Base-by-base conservation (phyloP, 2,329 filamentous ascomycete species). In the Talaromyces sp. region DNA sequence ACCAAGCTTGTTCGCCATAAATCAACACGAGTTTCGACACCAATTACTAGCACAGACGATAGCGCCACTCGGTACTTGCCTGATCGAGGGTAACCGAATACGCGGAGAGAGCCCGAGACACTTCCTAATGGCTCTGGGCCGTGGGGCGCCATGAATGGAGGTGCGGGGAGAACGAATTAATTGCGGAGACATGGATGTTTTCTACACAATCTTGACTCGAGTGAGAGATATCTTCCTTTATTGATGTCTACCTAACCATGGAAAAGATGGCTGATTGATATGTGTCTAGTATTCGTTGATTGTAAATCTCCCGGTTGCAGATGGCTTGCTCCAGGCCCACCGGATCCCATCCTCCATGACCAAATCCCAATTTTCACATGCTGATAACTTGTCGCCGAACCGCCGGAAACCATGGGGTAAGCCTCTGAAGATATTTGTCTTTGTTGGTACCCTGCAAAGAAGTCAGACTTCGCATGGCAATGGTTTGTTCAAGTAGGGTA, bases 381-480 rank as follows among this genome's bases (percentile, higher is more conserved):
- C 37, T 6, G 56, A 28, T 2, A 58, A 11, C 25, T 33, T 58
- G 9, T 44, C 25, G 3, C 37, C 37, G 28, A 58, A 58, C 2
- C 18, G 21, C 12, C 56, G 37, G 28, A 58, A 58, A 23, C 56
- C 56, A n/a, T 58, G 56, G 7, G 56, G 56, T 8, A 58, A 21
- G 40, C 56, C 56, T 18, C n/a, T 58, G 56, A 58, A 58, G 21
- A 58, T 25, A 16, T 44, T 58, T 1, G 40, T 31, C 5, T 44
- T 28, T 28, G 56, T 58, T 21, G 56, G 39, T 5, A 58, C 56
- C 4, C 56, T 58, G n/a, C n/a, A n/a, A 23, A 12, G 11, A 1
- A 23, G 3, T 44, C 18, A 44, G 40, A 23, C n/a, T n/a, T n/a
- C n/a, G n/a, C 11, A 23, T 23, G 3, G 18, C 11, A 44, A 21